Evolutionary conservation across 2,329 filamentous ascomycete species (phyloP), one percentile per base, ranked within the genome.

Genomic region (Diplodia seriata): DNA sequence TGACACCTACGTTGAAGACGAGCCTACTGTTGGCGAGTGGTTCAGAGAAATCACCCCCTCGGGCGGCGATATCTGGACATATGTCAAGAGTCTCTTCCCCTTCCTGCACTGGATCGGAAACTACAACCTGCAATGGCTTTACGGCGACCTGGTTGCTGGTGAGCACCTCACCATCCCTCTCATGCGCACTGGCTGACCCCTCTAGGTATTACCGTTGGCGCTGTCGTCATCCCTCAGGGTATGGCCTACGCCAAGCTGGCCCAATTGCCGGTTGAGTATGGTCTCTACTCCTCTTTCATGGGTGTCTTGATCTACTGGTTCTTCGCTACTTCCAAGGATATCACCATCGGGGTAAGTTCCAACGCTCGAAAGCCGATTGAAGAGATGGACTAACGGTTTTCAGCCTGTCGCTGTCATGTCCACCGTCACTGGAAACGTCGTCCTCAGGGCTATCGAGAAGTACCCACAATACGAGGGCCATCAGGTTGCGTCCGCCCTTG

Each of bases 321-420:
- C 76, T 98, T 98, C 75, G 95, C 94, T 40, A 99, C 95, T 0
- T 97, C 94, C 15, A 99, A 98, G 77, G 94, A 99, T 79, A 98
- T 99, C 75, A 97, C 94, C 11, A 98, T 98, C 68, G 94, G 94
- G n/a, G 90, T 92, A 84, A 80, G 89, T 86, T 66, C 15, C 29
- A 8, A 53, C 31, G 8, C 26, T 3, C 36, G 26, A 51, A 20
- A 14, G 26, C 12, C 1, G 14, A 14, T 6, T 6, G 11, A 36
- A 20, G 33, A 61, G 6, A 11, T 31, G 23, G 9, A 36, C 56
- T 62, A 26, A 61, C 23, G 20, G 18, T 26, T 23, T 49, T 70
- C 40, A 92, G 89, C 94, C 94, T 38, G 95, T 98, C 59, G 95
- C 95, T 47, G 95, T 98, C 72, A 91, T 98, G 86, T 98, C 94